phyloP scores from a whole-genome alignment of 768 basidiomycete genomes.

The Termitomyces bulborhizus region DNA sequence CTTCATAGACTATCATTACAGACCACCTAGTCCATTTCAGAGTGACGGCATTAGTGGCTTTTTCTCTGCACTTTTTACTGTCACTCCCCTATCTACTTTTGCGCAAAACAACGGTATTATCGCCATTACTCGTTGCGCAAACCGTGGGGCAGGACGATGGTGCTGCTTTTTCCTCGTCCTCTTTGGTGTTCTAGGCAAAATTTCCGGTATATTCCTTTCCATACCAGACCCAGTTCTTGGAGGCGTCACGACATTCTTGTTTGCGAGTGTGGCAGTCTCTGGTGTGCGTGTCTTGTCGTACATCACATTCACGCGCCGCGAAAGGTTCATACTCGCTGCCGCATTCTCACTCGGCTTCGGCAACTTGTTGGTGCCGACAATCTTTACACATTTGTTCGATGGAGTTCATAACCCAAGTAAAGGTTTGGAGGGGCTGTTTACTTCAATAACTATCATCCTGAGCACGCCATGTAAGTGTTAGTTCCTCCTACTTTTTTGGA shows the following conservation, averaged over 20 bases:
- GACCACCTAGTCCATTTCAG: constrained; percentile 35
- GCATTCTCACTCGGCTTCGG: constrained; percentile 68
- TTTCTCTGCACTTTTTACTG: constrained; percentile 74
- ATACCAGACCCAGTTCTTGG: constrained; percentile 82
- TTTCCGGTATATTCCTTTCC: constrained; percentile 79
- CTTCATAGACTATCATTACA: constrained; percentile 28
- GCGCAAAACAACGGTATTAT: constrained; percentile 75
- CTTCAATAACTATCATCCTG: constrained; percentile 74
- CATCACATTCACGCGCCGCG: constrained; percentile 52
- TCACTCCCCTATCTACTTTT: constrained; percentile 74
- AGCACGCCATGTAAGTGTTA: constrained; percentile 69
- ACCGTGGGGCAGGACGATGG: constrained; percentile 70
- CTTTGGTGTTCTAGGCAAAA: constrained; percentile 75
- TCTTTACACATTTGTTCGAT: constrained; percentile 69
- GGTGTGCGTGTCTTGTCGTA: constrained; percentile 67
- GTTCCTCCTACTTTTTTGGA: neutral
- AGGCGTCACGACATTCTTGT: constrained; percentile 84
- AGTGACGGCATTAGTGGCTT: constrained; percentile 81
- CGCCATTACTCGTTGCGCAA: constrained; percentile 80
- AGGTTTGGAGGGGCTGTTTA: constrained; percentile 62
- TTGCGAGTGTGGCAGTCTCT: constrained; percentile 66
- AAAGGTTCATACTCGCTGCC: constrained; percentile 65
- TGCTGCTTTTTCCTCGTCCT: constrained; percentile 77
- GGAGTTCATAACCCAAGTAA: constrained; percentile 43
- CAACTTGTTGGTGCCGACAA: constrained; percentile 56